A percentile compares a stretch with the other conserved stretches of the same genome.
Evolutionary conservation across 805 yeast species (phyloP).

Genomic region (Candida khao-thaluensis): DNA sequence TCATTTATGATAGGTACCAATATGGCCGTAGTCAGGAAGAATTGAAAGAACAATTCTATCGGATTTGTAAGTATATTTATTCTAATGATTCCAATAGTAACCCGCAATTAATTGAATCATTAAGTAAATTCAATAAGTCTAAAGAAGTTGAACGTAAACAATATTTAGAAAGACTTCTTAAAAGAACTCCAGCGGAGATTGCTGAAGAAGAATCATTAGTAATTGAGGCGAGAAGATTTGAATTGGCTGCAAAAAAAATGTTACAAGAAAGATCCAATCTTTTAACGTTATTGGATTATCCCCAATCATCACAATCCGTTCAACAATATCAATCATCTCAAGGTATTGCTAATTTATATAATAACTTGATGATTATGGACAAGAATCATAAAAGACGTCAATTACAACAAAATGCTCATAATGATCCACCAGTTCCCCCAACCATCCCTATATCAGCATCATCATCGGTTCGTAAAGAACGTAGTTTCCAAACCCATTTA

Average conservation of each 20-base stretch:
- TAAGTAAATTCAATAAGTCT: constrained; percentile 62
- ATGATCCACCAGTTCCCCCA: constrained; percentile 54
- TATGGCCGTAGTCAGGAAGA: constrained; percentile 64
- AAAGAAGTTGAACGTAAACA: constrained; percentile 78
- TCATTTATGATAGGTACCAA: constrained; percentile 60
- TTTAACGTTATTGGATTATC: constrained; percentile 79
- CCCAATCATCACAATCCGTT: constrained; percentile 72
- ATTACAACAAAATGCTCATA: constrained; percentile 31
- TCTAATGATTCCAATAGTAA: constrained; percentile 40
- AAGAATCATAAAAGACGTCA: constrained; percentile 57
- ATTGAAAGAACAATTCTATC: constrained; percentile 77
- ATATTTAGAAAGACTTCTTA: constrained; percentile 71
- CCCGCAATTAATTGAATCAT: constrained; percentile 53
- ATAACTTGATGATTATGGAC: constrained; percentile 69
- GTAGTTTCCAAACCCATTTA: constrained; percentile 44
- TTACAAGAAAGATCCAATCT: constrained; percentile 77
- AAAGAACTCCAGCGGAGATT: constrained; percentile 91
- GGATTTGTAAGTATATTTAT: constrained; percentile 56
- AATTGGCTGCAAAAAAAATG: constrained; percentile 87
- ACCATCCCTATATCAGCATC: constrained; percentile 57
- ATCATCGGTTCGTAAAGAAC: constrained; percentile 44
- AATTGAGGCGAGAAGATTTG: constrained; percentile 89
- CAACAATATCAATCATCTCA: constrained; percentile 79
- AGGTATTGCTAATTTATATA: constrained; percentile 84
- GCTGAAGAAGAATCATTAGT: constrained; percentile 96